Base-by-base conservation (phyloP, 139 green algal genomes). In the Chlamydomonas incerta region DNA sequence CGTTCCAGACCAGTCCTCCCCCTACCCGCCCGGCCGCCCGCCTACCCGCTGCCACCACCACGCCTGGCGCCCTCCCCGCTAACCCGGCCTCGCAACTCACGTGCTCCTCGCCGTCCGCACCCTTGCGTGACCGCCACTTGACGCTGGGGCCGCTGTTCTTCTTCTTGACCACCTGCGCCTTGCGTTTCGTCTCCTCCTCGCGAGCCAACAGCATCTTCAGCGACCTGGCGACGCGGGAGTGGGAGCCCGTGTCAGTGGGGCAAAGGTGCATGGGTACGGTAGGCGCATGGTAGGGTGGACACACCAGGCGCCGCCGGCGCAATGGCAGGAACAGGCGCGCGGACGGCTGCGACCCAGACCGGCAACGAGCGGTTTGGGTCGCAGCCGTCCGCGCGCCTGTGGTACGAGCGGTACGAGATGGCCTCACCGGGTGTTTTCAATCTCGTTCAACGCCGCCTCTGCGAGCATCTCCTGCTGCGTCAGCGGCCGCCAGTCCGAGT, bases 381-480 rank as follows among this genome's bases (percentile, higher is more conserved):
- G n/a, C n/a, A n/a, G n/a, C n/a, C n/a, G n/a, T n/a, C n/a, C n/a
- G n/a, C n/a, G n/a, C n/a, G n/a, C n/a, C n/a, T n/a, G n/a, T n/a
- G n/a, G n/a, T n/a, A n/a, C n/a, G n/a, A n/a, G n/a, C n/a, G n/a
- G n/a, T n/a, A n/a, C n/a, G n/a, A 50, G 41, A 5, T 13, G 15
- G 33, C 2, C 79, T 6, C 66, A 85, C 79, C 79, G 23, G 4
- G 79, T 85, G 89, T 98, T 98, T 13, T 95, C 90, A 24, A 88
- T 84, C 77, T 98, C 96, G 73, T 96, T 98, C 23, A 90, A 83
- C 17, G 96, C 96, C 0, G 96, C 96, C 76, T 98, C 96, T 9
- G 92, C 90, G 28, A 98, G 92, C 82, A 98, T 84, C 91, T 98
- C 95, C 60, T 94, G 94, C 87, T 98, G 95, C 0, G 93, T 96